Evolutionary conservation across 1,284 basidiomycete genomes (phyloP).

Genomic region (Pyrrhoderma lamaoense): DNA sequence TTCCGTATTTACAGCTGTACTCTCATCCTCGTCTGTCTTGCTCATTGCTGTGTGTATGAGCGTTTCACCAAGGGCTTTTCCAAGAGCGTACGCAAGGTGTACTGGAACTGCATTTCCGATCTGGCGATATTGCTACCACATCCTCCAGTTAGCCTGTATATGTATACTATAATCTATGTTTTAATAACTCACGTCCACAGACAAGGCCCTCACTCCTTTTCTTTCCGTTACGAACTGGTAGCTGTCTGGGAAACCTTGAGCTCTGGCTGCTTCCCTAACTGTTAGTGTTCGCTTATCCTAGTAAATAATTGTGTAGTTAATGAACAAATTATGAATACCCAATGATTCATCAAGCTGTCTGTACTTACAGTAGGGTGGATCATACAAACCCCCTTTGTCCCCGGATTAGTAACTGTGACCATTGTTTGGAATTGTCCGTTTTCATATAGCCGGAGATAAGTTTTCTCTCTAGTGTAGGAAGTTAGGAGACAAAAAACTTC

Average conservation of each 20-base stretch:
- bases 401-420: slow-evolving; percentile 45
- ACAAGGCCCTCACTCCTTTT: slow-evolving; percentile 26
- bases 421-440: slow-evolving; percentile 49
- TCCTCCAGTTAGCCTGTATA: background rate
- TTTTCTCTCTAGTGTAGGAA: slow-evolving; percentile 16
- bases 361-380: slow-evolving; percentile 53
- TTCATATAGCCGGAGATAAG: slow-evolving; percentile 47
- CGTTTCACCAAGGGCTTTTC: slow-evolving; percentile 43
- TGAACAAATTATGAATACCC: background rate
- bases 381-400: slow-evolving; percentile 40
- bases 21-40: too few relatives aligned
- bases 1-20: too few relatives aligned
- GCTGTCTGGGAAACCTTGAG: slow-evolving; percentile 65
- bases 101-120: slow-evolving; percentile 72
- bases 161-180: slow-evolving; percentile 1
- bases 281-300: slow-evolving; percentile 62
- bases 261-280: slow-evolving; percentile 57
- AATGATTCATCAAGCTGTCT: slow-evolving; percentile 2
- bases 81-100: slow-evolving; percentile 54
- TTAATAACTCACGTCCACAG: slow-evolving; percentile 40
- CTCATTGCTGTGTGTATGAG: too few relatives aligned
- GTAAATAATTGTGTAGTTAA: background rate
- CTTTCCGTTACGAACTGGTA: slow-evolving; percentile 51
- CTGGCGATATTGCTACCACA: slow-evolving; percentile 62
- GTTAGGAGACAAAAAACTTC: background rate